Percentiles rank a stretch among this genome's conserved stretches.
phyloP scores from a whole-genome alignment of 2,329 filamentous ascomycete species.

The Calonectria hawksworthii region DNA sequence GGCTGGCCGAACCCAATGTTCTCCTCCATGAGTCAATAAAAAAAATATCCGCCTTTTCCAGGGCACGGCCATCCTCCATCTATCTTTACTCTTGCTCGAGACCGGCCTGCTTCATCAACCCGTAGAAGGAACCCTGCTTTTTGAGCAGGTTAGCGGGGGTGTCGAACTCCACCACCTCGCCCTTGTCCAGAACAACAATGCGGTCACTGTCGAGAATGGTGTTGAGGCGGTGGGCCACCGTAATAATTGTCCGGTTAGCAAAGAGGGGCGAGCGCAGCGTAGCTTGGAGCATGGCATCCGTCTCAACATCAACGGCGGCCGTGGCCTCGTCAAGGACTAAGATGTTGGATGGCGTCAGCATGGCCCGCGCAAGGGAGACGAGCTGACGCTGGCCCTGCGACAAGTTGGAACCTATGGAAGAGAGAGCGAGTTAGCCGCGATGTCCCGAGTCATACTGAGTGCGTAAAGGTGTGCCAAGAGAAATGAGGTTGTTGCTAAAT shows the following conservation, averaged over 20 bases:
- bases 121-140: slow-evolving; percentile 84
- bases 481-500: slow-evolving; percentile 20
- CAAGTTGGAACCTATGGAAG: slow-evolving; percentile 83
- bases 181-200: slow-evolving; percentile 93
- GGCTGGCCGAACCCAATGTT: not conserved
- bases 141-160: slow-evolving; percentile 84
- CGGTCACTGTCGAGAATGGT: slow-evolving; percentile 92
- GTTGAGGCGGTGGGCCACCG: slow-evolving; percentile 97
- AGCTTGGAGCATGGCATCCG: slow-evolving; percentile 75
- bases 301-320: slow-evolving; percentile 78
- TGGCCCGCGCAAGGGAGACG: slow-evolving; percentile 90
- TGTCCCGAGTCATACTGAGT: not conserved
- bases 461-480: not conserved
- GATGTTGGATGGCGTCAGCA: slow-evolving; percentile 96
- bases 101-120: slow-evolving; percentile 91
- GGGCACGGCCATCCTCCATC: slow-evolving; percentile 7
- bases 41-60: not conserved
- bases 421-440: slow-evolving; percentile 34
- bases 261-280: slow-evolving; percentile 79
- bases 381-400: slow-evolving; percentile 96
- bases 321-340: slow-evolving; percentile 97
- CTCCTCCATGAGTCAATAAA: slow-evolving; percentile 11
- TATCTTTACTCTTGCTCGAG: slow-evolving; percentile 65
- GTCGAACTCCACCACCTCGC: slow-evolving; percentile 93
- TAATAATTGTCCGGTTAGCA: slow-evolving; percentile 95